Evolutionary conservation across 176 grass and related monocot species (phyloP).

Genomic region (Phragmites australis): DNA sequence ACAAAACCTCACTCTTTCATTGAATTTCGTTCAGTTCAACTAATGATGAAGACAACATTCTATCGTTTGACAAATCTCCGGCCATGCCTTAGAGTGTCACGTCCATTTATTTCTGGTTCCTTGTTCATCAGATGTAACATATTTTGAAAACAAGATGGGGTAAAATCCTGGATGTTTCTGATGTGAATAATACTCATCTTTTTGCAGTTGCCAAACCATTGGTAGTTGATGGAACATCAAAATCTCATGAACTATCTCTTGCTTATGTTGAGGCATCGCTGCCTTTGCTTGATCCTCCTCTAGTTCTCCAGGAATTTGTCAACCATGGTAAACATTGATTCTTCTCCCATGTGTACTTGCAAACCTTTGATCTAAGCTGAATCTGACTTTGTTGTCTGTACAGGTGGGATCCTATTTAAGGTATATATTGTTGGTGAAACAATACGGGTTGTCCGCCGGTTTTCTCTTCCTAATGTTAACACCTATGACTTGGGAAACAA

Average conservation of each 20-base stretch:
- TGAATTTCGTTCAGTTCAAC: background rate
- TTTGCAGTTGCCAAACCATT: conserved; percentile 87
- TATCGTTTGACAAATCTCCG: background rate
- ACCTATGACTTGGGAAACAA: conserved; percentile 58
- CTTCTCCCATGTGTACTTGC: background rate
- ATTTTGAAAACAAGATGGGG: background rate
- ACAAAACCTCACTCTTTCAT: background rate
- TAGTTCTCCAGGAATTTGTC: conserved; percentile 95
- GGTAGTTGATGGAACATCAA: conserved; percentile 86
- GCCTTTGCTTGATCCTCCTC: conserved; percentile 76
- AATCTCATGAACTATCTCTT: conserved; percentile 88
- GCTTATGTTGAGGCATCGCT: conserved; percentile 70
- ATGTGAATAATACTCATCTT: background rate
- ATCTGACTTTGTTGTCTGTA: conserved; percentile 19
- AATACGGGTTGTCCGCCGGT: conserved; percentile 71
- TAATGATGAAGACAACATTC: background rate
- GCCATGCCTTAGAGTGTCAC: background rate
- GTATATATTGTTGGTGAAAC: conserved; percentile 89
- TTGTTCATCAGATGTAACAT: conserved; percentile 8
- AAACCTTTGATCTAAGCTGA: background rate
- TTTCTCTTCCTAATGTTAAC: conserved; percentile 86
- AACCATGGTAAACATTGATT: conserved; percentile 70
- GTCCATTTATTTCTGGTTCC: background rate
- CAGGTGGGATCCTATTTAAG: conserved; percentile 93
- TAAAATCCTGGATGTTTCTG: conserved; percentile 4